Conservation (phyloP, 345 rosid species). For the Populus alba region DNA sequence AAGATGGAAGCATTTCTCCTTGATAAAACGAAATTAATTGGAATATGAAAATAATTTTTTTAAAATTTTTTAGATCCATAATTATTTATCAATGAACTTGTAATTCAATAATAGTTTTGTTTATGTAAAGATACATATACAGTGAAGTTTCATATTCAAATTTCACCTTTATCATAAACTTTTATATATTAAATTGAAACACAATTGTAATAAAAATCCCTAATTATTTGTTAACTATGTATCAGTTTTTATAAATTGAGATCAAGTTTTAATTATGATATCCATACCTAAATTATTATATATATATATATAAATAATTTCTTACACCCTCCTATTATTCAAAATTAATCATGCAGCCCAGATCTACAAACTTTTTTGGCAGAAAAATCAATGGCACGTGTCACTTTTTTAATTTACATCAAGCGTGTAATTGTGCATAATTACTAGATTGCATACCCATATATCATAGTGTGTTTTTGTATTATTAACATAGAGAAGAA, state of each 20-base stretch:
- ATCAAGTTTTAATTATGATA: background rate
- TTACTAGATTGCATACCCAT: background rate
- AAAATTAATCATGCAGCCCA: background rate
- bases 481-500: background rate
- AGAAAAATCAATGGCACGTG: background rate
- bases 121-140: no score
- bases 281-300: background rate
- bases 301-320: no score
- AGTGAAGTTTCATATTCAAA: no score
- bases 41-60: no score
- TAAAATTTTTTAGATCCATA: background rate
- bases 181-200: background rate
- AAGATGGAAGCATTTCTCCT: background rate
- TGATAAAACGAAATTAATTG: no score
- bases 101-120: no score
- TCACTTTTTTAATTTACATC: background rate
- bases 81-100: no score
- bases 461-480: no score
- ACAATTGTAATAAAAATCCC: background rate
- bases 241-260: background rate
- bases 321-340: no score
- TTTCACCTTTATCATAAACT: no score
- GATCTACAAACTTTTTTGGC: no score
- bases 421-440: background rate
- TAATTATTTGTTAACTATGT: background rate